Evolutionary conservation across 73 alveolate genomes (phyloP), one percentile per base, ranked within the genome.

Genomic region (Tetrahymena thermophila): DNA sequence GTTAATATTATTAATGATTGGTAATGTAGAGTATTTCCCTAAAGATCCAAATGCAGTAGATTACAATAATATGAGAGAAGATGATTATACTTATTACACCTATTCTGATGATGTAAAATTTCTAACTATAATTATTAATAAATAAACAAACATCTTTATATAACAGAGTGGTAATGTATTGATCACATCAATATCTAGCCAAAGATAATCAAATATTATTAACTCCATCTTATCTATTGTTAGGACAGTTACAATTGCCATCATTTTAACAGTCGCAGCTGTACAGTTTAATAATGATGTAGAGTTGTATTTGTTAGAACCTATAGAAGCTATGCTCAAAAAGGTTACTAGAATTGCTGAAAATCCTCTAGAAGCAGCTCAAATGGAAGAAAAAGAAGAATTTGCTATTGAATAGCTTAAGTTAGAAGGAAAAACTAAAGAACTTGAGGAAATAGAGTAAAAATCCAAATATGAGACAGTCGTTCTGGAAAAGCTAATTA

Each of bases 401-500:
- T 31, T 85, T 38, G 85, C 95, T 17, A 96, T 96, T 34, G 95
- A 94, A 40, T 95, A 96, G 40, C 83, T 96, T 15, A 85, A 96
- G 55, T 94, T 93, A 55, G 44, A 95, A 21, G 96, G 94, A 38
- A 93, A 94, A 43, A 96, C 57, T 1, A 94, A 96, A 35, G 95
- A 93, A 40, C 56, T 84, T 10, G 38, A 58, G 42, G 25, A 94
- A 95, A 85, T 38, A 35, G 93, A 97, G 94, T 37, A 94, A 34
- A 94, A 97, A 85, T 89, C 96, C 83, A 94, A 55, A 93, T 84
- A 97, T 96, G 99, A 99, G 96, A 98, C 99, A 0, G 99, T 96
- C 93, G 96, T 98, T 16, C 96, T 99, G 43, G 99, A 99, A 94
- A 95, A 98, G 95, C 96, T 99, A 57, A 98, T 99, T 25, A 98